phyloP scores from a whole-genome alignment of 2,329 filamentous ascomycete species.

The Plectosphaerella sp. region DNA sequence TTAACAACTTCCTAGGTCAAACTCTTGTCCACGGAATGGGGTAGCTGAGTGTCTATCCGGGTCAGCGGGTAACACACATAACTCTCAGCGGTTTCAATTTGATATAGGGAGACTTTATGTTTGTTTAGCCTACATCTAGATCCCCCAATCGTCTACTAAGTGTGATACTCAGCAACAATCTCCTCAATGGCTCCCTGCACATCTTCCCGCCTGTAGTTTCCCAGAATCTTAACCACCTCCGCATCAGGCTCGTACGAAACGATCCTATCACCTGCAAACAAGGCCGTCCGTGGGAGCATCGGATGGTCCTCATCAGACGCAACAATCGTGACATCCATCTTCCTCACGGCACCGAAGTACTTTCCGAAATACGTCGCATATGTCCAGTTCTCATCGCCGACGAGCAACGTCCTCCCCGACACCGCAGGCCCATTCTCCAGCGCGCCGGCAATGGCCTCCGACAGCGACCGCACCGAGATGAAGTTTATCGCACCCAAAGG shows the following conservation, averaged over 20 bases:
- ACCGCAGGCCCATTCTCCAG: not conserved
- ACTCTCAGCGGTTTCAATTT: too few relatives aligned
- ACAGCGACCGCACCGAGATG: conserved; percentile 4
- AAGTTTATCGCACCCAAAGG: conserved; percentile 4
- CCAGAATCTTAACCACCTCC: not conserved
- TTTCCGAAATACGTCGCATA: conserved; percentile 5
- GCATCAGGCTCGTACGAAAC: conserved; percentile 3
- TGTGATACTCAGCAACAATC: not conserved
- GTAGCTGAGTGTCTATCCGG: too few relatives aligned
- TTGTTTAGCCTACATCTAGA: too few relatives aligned
- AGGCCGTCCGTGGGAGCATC: not conserved
- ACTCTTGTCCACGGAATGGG: too few relatives aligned
- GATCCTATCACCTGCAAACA: not conserved
- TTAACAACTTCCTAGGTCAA: too few relatives aligned
- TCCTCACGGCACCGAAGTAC: conserved; percentile 1
- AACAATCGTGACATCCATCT: not conserved
- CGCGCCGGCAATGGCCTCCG: conserved; percentile 3
- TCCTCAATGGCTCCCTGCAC: not conserved
- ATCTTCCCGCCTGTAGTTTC: conserved; percentile 1
- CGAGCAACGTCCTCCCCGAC: not conserved
- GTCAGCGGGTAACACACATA: too few relatives aligned
- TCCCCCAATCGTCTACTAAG: not conserved
- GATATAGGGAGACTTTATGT: too few relatives aligned
- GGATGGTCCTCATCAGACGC: conserved; percentile 4
- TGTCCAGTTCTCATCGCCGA: conserved; percentile 4